Evolutionary conservation across 192 early-diverging fungal species (phyloP), one percentile per base, ranked within the genome.

Genomic region (Borealophlyctis nickersoniae): DNA sequence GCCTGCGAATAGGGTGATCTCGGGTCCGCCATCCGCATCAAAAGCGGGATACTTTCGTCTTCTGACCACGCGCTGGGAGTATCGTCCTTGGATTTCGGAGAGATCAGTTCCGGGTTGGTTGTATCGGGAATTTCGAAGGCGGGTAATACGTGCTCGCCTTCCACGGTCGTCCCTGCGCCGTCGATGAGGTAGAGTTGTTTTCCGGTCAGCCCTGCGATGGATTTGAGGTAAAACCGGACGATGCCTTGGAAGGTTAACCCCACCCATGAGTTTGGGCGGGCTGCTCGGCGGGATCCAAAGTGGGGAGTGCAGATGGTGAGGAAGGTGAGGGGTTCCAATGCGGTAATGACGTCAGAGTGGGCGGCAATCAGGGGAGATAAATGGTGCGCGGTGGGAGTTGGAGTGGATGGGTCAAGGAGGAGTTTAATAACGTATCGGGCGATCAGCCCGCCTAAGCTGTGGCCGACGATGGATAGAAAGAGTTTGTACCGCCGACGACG

Each of bases 231-330:
- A 19, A 63, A 19, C 9, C 1, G n/a, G 1, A 65, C 55, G 23
- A 65, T 30, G 2, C 30, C 58, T 14, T 27, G 63, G 28, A 65
- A 63, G n/a, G 62, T 24, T 9, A 23, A 48, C 31, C 31, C 60
- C 7, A 31, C 45, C 30, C 28, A 63, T 22, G 57, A 62, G 0
- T 16, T 13, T 23, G 28, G 29, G 27, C 29, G 26, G 27, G 56
- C 33, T 22, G 57, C n/a, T 16, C 65, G 65, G 5, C 56, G 56
- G 26, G 65, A 62, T 23, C 65, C 65, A n/a, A 58, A 23, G 33
- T 66, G 65, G 13, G 65, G 65, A 5, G 65, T 50, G 29, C 58
- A 62, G 36, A 66, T 33, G 7, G 58, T 66, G 58, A 66, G 62
- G 55, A 63, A 66, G 19, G 65, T 58, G 13, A 66, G 59, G 9